Evolutionary conservation across 768 basidiomycete genomes (phyloP).

Genomic region (Amanita subjunquillea): DNA sequence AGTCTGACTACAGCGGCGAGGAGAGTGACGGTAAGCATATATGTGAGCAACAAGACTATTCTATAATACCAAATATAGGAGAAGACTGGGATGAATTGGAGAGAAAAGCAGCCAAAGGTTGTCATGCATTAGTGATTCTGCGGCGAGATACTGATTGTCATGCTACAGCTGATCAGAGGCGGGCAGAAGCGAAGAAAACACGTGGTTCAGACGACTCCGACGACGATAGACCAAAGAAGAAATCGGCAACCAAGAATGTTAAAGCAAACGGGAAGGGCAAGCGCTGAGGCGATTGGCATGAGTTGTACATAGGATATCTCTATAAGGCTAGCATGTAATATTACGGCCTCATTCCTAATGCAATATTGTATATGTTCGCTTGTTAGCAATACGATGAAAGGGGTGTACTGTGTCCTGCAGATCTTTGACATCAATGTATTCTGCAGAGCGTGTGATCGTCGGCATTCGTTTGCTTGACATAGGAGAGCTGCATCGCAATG

Average conservation of each 20-base stretch:
- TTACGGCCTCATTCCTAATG: background rate
- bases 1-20: slow-evolving; percentile 47
- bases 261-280: slow-evolving; percentile 24
- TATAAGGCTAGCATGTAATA: background rate
- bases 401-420: no score
- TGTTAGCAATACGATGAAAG: no score
- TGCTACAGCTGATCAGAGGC: slow-evolving; percentile 37
- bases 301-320: background rate
- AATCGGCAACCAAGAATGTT: slow-evolving; percentile 24
- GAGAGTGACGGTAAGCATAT: slow-evolving; percentile 28
- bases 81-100: slow-evolving; percentile 98
- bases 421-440: no score
- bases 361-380: background rate
- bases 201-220: slow-evolving; percentile 47
- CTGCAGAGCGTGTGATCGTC: no score
- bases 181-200: slow-evolving; percentile 27
- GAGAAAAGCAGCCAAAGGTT: slow-evolving; percentile 82
- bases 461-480: no score
- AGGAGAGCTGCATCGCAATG: no score
- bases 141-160: slow-evolving; percentile 8
- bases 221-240: slow-evolving; percentile 36
- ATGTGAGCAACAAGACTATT: background rate
- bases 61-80: slow-evolving; percentile 26
- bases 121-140: slow-evolving; percentile 10
- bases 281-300: slow-evolving; percentile 10